Base-by-base conservation (phyloP, 106 monocot species). In the Platanthera guangdongensis region DNA sequence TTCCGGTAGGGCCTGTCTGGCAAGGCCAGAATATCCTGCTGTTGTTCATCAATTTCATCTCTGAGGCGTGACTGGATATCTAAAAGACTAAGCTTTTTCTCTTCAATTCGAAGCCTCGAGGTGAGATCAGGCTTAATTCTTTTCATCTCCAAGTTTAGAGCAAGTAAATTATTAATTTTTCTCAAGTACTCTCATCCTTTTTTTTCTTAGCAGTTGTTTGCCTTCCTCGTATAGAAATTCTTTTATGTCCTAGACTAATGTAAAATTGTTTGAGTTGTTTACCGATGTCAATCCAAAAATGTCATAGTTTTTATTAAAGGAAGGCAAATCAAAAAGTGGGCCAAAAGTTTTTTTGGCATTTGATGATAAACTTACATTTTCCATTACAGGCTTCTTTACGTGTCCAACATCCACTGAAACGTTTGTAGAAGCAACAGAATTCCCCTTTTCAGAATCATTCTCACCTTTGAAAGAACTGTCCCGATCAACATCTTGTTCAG, bases 11-110 rank as follows among this genome's bases (percentile, higher is more conserved):
- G 85, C 71, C 91, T 87, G 67, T 94, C 97, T 47, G 94, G 64
- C 94, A 97, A 89, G 78, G 86, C 81, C 94, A 97, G 94, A 76
- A 94, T 97, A 82, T 97, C 97, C 71, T 97, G 93, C 69, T 94
- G 91, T 47, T 97, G 82, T 57, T 87, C 89, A 71, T 92, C 94
- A 77, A 97, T 85, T 52, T 89, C 97, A 80, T 89, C 87, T 76
- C 94, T 87, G 54, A 97, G 74, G 80, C 91, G 91, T 79, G 91
- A 79, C 80, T 97, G 97, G 71, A 84, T 59, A 79, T 94, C 89
- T 64, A 89, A 74, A 72, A 97, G 94, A 19, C 84, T 84, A 72
- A 94, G 87, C 75, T 94, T 97, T 80, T 85, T 97, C 80, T 97
- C 91, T 79, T 97, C 94, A 76, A 97, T 97, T 80, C 94, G 94